These are phyloP conservation scores for Papilionanthe hybrid DNA, from an alignment of 116 monocot species.

Conservation along the genomic window DNA sequence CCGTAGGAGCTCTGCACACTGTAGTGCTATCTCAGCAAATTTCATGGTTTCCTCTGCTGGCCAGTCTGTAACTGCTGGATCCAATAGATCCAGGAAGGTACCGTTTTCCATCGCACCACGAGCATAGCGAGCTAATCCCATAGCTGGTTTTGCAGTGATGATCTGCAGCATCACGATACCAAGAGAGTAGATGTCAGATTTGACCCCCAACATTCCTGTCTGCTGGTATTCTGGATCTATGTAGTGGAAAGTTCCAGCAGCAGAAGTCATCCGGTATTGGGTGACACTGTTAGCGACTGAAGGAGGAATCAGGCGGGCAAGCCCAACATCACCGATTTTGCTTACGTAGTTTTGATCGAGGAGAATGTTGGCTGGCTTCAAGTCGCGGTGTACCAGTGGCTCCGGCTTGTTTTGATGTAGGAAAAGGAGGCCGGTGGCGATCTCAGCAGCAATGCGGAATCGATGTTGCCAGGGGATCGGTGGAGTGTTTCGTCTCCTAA, in stretches of 20 bases:
- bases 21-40: constrained; percentile 16
- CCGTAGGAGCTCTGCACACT: constrained; percentile 16
- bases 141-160: constrained; percentile 20
- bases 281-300: constrained; percentile 20
- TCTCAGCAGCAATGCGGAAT: constrained; percentile 24
- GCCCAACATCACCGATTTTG: constrained; percentile 24
- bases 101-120: constrained; percentile 15
- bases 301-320: constrained; percentile 17
- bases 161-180: constrained; percentile 22
- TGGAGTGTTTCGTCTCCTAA: constrained; percentile 13
- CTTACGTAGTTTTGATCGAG: constrained; percentile 19
- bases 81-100: constrained; percentile 12
- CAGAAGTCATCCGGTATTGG: constrained; percentile 28
- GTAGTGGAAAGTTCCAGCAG: constrained; percentile 27
- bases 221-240: constrained; percentile 28
- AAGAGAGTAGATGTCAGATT: constrained; percentile 27
- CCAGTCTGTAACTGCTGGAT: constrained; percentile 16
- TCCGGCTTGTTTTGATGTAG: constrained; percentile 23
- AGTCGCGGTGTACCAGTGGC: constrained; percentile 18
- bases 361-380: constrained; percentile 23
- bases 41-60: constrained; percentile 13
- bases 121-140: constrained; percentile 20
- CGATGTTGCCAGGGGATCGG: constrained; percentile 20
- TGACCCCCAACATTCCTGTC: constrained; percentile 23
- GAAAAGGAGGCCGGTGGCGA: constrained; percentile 17